Conservation (phyloP, 2,329 filamentous ascomycete genomes). For the Cladosporium sp. region DNA sequence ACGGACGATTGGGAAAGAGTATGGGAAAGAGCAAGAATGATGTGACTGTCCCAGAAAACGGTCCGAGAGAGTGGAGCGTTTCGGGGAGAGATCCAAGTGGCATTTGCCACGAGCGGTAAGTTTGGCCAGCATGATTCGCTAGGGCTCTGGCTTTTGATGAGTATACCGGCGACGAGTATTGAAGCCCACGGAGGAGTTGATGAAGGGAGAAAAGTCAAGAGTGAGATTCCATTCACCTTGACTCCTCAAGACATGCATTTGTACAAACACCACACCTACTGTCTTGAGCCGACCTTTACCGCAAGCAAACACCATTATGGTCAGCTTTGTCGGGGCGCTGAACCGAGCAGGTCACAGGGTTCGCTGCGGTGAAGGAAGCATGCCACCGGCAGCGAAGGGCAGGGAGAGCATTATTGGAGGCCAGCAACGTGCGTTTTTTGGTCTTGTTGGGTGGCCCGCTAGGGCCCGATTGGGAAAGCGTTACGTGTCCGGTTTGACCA, state of each 20-base stretch:
- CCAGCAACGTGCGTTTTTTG: neutral
- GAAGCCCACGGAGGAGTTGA: too few relatives aligned
- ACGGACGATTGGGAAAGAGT: neutral
- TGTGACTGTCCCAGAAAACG: neutral
- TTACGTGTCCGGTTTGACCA: neutral
- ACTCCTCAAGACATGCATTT: too few relatives aligned
- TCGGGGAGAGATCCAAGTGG: neutral
- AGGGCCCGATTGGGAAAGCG: neutral
- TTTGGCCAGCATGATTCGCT: neutral
- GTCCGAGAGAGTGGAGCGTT: constrained; percentile 5
- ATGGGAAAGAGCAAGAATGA: constrained; percentile 1
- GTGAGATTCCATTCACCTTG: too few relatives aligned
- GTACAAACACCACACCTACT: neutral
- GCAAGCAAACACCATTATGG: neutral
- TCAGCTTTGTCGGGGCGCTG: too few relatives aligned
- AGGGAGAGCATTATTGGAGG: neutral
- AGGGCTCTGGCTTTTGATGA: neutral
- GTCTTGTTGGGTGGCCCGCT: neutral
- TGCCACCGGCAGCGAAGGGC: neutral
- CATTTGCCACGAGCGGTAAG: neutral
- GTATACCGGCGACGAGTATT: neutral
- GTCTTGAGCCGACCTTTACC: neutral
- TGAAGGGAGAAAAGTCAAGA: too few relatives aligned
- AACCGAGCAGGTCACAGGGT: neutral
- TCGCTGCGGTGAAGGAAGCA: neutral